Base-by-base conservation (phyloP, 2,329 filamentous ascomycete species). In the Monosporascus cannonballus region DNA sequence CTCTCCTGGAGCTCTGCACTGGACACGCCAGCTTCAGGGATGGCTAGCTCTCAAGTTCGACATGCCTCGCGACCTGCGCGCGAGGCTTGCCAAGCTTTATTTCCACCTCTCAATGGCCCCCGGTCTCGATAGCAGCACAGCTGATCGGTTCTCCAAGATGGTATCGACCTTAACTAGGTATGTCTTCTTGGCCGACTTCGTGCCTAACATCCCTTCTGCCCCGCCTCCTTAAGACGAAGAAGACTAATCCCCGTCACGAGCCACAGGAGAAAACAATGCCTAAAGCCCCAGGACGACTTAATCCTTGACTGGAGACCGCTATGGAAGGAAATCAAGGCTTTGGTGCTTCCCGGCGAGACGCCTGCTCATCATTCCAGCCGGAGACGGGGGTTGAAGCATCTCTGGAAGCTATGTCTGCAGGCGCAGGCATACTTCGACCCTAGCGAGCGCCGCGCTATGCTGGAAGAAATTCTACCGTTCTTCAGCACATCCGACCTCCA, bases 21-120 rank as follows among this genome's bases (percentile, higher is more conserved):
- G 94, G 94, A 96, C 94, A 17, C 85, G 93, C 61, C 94, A 99
- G 80, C 85, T 99, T 47, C 85, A 92, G 67, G 90, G 88, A 71
- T 99, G 95, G 94, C 79, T 99, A 60, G 89, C 87, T 51, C 84
- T 99, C 71, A 99, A 99, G 77, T 99, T 99, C 68, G 93, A 99
- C 73, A 90, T 96, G 68, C 90, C 90, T 47, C 84, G 89, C 63
- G 86, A 87, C 67, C 85, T 92, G 60, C 82, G 95, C 53, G 85
- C 91, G 48, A 90, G 84, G 70, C 81, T 99, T 30, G 89, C 94
- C 30, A 89, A 87, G 73, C 79, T 99, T 38, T 99, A 96, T 74
- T 99, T 96, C 72, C 91, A 96, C 73, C 86, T 99, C 54, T 81
- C 90, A 5, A 79, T 99, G 55, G 90, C 94, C 27, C 94, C 93